Conservation (phyloP, 164 flowering plant genomes). For the Magnolia kwangsiensis region DNA sequence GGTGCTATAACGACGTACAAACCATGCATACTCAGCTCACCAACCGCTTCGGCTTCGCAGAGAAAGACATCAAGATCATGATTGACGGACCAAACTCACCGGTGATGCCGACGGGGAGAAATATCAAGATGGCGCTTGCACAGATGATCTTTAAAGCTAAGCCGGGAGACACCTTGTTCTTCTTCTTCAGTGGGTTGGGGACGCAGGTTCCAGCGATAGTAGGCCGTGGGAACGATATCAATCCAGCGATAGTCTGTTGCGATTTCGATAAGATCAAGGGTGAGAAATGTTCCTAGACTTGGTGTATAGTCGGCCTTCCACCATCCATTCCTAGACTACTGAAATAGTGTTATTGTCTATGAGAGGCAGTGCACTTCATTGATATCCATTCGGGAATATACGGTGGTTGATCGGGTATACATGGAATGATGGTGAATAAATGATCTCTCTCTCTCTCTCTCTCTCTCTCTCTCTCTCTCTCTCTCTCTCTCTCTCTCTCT, state of each 20-base stretch:
- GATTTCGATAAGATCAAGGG: constrained; percentile 81
- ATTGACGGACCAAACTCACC: constrained; percentile 42
- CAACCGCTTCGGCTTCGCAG: constrained; percentile 46
- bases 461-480: too few relatives aligned
- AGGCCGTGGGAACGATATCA: constrained; percentile 16
- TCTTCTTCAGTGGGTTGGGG: constrained; percentile 84
- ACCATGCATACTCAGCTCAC: constrained; percentile 45
- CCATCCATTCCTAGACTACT: too few relatives aligned
- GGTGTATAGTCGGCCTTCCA: too few relatives aligned
- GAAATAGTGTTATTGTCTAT: too few relatives aligned
- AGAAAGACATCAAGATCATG: constrained; percentile 36
- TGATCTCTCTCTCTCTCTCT: too few relatives aligned
- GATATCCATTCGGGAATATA: too few relatives aligned
- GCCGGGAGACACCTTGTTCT: constrained; percentile 57
- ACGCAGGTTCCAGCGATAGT: constrained; percentile 35
- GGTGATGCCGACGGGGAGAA: constrained; percentile 59
- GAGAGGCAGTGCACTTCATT: too few relatives aligned
- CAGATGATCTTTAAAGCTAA: constrained; percentile 50
- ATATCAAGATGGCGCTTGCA: constrained; percentile 45
- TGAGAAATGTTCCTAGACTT: constrained; percentile 7
- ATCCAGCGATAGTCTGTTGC: constrained; percentile 77
- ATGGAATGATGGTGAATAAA: too few relatives aligned
- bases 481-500: too few relatives aligned
- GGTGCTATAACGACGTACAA: constrained; percentile 73
- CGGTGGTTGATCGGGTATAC: too few relatives aligned